Evolutionary conservation across 768 basidiomycete species (phyloP), one percentile per base, ranked within the genome.

Genomic region (Favolaschia claudopus): DNA sequence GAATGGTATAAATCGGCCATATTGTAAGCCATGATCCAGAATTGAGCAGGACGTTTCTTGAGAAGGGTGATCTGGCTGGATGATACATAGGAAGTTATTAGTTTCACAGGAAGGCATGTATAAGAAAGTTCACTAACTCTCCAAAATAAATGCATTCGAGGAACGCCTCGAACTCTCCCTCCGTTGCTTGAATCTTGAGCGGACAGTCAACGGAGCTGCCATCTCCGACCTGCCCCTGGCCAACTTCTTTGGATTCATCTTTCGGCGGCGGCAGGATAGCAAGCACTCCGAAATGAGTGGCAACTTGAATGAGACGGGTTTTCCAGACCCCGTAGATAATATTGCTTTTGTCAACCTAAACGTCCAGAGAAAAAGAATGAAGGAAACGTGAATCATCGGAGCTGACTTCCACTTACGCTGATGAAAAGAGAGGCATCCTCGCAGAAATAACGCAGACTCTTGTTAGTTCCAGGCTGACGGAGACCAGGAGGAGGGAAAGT

Each of bases 1-100:
- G 32, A 9, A n/a, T 36, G 13, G 12, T 43, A 36, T 28, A 54
- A 54, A 29, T 54, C 52, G 3, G 24, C 52, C 40, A 54, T 54
- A 24, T 44, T 19, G 7, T 43, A 12, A 1, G 42, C 52, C 2
- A 12, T 33, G 1, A n/a, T 2, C 52, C 52, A 54, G 33, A 54
- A 54, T 2, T 3, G 33, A 1, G 13, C 20, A 1, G 39, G 31
- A 17, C 40, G 51, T 1, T n/a, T n/a, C n/a, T n/a, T n/a, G n/a
- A n/a, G n/a, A n/a, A n/a, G n/a, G n/a, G n/a, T n/a, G n/a, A n/a
- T n/a, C n/a, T n/a, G n/a, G n/a, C n/a, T n/a, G n/a, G n/a, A n/a
- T n/a, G n/a, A n/a, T n/a, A n/a, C n/a, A n/a, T n/a, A n/a, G n/a
- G n/a, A n/a, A n/a, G n/a, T n/a, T n/a, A n/a, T n/a, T n/a, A n/a